Conservation (phyloP, 1,284 basidiomycete genomes). For the Ustilago trichophora region DNA sequence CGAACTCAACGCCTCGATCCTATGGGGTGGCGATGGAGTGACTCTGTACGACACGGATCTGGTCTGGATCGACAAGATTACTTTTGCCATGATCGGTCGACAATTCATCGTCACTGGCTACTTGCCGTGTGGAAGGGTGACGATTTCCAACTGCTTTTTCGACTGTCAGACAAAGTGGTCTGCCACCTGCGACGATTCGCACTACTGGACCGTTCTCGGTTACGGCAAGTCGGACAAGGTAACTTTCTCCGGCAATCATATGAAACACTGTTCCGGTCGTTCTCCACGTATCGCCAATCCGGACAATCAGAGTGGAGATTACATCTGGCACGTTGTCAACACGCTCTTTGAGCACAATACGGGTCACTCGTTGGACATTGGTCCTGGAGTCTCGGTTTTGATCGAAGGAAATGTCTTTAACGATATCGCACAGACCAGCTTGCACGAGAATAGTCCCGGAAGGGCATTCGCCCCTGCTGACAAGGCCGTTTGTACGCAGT, state of each 20-base stretch:
- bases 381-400: constrained; percentile 15
- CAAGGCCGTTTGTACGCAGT: constrained; percentile 16
- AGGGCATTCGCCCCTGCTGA: constrained; percentile 25
- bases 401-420: constrained; percentile 47
- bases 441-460: constrained; percentile 22
- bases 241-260: constrained; percentile 31
- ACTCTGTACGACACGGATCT: constrained; percentile 38
- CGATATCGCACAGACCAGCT: constrained; percentile 28
- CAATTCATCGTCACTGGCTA: constrained; percentile 38
- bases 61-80: constrained; percentile 57
- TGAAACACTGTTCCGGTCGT: constrained; percentile 42
- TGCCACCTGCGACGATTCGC: constrained; percentile 34
- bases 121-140: constrained; percentile 9
- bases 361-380: constrained; percentile 38
- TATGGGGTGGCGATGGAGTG: constrained; percentile 61
- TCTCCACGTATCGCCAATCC: constrained; percentile 35
- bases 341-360: constrained; percentile 20
- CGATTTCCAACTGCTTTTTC: constrained; percentile 39
- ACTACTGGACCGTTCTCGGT: constrained; percentile 45
- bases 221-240: constrained; percentile 38
- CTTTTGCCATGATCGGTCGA: constrained; percentile 41
- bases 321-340: constrained; percentile 41
- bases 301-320: background rate
- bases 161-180: constrained; percentile 41
- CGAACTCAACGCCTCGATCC: constrained; percentile 26